Percentiles rank a stretch among this genome's conserved stretches.
Conservation (phyloP, 2,329 filamentous ascomycete species). For the Cryphonectria japonica region DNA sequence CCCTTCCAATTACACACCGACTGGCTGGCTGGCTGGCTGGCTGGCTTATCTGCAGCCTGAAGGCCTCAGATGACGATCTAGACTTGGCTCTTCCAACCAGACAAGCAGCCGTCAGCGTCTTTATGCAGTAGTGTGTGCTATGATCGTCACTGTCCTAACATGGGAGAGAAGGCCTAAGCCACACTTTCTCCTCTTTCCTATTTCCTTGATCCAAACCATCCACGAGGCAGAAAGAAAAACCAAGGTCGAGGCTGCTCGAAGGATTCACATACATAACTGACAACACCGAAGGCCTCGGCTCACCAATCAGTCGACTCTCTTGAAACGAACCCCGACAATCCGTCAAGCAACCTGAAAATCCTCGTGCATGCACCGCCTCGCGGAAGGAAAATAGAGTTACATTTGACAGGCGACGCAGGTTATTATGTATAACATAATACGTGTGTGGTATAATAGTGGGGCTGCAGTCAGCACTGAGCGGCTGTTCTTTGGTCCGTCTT, state of each 20-base stretch:
- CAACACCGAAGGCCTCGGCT: too few relatives aligned
- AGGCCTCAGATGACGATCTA: background rate
- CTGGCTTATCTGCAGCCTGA: background rate
- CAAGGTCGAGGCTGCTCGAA: background rate
- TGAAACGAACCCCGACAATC: background rate
- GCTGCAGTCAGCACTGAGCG: background rate
- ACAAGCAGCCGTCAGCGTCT: background rate
- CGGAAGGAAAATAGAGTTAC: background rate
- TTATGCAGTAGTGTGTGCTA: constrained; percentile 1
- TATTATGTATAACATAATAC: background rate
- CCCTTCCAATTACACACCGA: background rate
- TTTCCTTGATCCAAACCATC: background rate
- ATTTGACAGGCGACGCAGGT: background rate
- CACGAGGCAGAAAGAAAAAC: background rate
- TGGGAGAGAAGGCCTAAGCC: background rate
- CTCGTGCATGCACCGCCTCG: background rate
- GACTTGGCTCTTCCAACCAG: background rate
- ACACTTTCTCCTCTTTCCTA: background rate
- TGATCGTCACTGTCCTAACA: background rate
- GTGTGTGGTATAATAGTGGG: background rate
- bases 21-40: background rate
- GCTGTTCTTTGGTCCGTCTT: constrained; percentile 21
- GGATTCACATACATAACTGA: background rate
- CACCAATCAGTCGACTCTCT: background rate
- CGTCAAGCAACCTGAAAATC: background rate